Evolutionary conservation across 164 flowering plant species (phyloP).

Genomic region (Chloranthus sessilifolius): DNA sequence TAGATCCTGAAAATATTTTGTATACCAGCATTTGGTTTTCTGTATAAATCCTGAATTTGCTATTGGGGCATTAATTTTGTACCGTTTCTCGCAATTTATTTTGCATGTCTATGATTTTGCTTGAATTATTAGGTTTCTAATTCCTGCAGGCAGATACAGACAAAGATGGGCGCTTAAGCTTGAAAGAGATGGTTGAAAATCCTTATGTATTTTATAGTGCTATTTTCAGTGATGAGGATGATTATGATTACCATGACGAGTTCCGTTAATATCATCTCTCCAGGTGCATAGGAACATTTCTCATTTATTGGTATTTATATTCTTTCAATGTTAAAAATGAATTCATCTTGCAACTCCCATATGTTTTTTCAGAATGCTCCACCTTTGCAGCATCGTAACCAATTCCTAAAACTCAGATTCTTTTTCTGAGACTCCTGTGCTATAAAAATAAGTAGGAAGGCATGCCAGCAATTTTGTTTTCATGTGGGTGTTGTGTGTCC

Average conservation of each 20-base stretch:
- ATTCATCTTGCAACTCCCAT: no score
- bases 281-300: no score
- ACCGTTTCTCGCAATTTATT: no score
- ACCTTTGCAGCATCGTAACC: conserved; percentile 6
- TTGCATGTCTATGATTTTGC: no score
- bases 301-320: no score
- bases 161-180: conserved; percentile 76
- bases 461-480: neutral
- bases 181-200: conserved; percentile 84
- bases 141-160: conserved; percentile 82
- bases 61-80: no score
- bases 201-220: conserved; percentile 92
- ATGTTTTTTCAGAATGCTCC: neutral
- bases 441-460: neutral
- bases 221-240: conserved; percentile 75
- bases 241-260: conserved; percentile 81
- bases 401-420: conserved; percentile 1
- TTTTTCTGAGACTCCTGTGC: neutral
- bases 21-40: no score
- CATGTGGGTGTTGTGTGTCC: neutral
- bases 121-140: no score
- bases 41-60: no score
- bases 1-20: no score
- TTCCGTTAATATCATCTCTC: conserved; percentile 54
- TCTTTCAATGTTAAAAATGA: no score